A percentile compares a stretch with the other conserved stretches of the same genome.
phyloP scores from a whole-genome alignment of 805 yeast genomes.

The Starmera dryadoides region DNA sequence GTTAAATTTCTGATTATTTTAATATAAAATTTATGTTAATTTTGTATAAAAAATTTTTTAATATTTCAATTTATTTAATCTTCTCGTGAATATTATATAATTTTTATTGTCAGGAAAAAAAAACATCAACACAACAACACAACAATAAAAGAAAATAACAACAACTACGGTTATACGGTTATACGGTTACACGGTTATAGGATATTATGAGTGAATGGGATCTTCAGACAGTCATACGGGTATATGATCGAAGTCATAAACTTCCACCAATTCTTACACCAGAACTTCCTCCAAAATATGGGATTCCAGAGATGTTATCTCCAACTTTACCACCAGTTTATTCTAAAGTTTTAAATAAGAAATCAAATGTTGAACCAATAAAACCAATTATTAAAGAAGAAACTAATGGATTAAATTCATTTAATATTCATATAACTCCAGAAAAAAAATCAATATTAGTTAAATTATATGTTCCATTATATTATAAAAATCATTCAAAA shows the following conservation, averaged over 20 bases:
- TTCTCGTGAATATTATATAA: too few relatives aligned
- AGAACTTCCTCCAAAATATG: not conserved
- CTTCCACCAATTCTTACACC: not conserved
- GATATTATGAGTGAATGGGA: too few relatives aligned
- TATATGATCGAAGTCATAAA: not conserved
- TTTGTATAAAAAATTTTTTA: too few relatives aligned
- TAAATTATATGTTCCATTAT: conserved; percentile 10
- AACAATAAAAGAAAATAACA: too few relatives aligned
- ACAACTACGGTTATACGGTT: too few relatives aligned
- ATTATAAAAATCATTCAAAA: conserved; percentile 3
- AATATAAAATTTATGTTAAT: too few relatives aligned
- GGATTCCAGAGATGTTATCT: not conserved
- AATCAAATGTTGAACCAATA: not conserved
- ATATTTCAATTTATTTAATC: too few relatives aligned
- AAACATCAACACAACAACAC: too few relatives aligned
- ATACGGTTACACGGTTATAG: too few relatives aligned
- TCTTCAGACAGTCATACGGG: not conserved
- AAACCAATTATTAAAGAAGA: conserved; percentile 6
- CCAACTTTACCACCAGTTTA: not conserved
- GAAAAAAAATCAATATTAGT: conserved; percentile 1
- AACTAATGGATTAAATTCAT: conserved; percentile 7
- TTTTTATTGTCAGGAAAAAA: too few relatives aligned
- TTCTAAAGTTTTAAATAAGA: too few relatives aligned
- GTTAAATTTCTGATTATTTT: too few relatives aligned
- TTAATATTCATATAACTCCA: conserved; percentile 1